These are phyloP conservation scores for Marchantia polymorpha DNA, from an alignment of 225 moss, liverwort and hornwort species.

Conservation along the genomic window DNA sequence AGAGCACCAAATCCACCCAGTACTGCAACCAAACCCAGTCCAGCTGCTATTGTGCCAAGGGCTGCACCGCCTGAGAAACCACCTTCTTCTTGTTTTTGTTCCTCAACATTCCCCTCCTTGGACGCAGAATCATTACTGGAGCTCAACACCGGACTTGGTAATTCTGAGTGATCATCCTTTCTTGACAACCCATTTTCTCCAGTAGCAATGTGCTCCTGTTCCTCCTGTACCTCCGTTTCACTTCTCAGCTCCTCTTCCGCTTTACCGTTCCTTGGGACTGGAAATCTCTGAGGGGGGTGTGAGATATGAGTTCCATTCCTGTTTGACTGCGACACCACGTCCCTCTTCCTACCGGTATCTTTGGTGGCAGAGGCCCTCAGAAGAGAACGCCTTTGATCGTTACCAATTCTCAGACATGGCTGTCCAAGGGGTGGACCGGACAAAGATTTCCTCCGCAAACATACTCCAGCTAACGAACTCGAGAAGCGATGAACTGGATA, in stretches of 20 bases:
- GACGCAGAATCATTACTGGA: constrained; percentile 12
- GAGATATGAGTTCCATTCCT: constrained; percentile 22
- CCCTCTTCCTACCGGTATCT: constrained; percentile 28
- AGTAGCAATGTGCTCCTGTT: neutral
- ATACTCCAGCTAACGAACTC: constrained; percentile 16
- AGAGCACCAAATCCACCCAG: constrained; percentile 57
- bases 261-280: constrained; percentile 18
- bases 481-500: neutral
- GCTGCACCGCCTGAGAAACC: constrained; percentile 28
- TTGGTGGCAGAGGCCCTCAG: constrained; percentile 27
- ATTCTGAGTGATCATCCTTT: constrained; percentile 1
- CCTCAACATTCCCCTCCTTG: neutral
- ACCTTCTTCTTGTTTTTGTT: constrained; percentile 12
- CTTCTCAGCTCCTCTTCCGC: constrained; percentile 20
- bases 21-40: constrained; percentile 46
- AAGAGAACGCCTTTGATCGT: constrained; percentile 14
- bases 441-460: neutral
- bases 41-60: constrained; percentile 38
- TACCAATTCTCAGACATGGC: constrained; percentile 9
- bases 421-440: neutral
- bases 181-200: constrained; percentile 7
- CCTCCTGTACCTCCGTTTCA: constrained; percentile 7
- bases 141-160: neutral
- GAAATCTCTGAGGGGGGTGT: constrained; percentile 20
- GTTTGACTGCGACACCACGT: constrained; percentile 18